Evolutionary conservation across 306 rosid genomes (phyloP), one percentile per base, ranked within the genome.

Genomic region (Biancaea sappan): DNA sequence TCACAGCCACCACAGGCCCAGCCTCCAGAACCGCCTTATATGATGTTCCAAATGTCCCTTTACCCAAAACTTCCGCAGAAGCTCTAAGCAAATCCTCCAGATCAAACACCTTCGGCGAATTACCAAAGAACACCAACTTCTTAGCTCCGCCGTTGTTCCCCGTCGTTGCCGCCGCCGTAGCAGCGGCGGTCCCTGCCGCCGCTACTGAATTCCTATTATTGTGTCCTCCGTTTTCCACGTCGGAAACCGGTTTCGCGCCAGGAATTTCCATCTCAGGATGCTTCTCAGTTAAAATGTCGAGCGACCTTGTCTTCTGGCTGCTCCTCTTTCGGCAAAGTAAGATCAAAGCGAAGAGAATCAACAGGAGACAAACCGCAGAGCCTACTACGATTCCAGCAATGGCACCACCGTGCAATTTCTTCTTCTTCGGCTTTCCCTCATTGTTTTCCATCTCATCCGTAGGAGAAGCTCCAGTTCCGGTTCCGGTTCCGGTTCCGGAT

Each of bases 61-160:
- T 88, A 3, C 93, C 93, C 85, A 88, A 78, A 29, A 88, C 93
- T 69, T 88, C 91, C 3, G 93, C 93, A 2, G 93, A 88, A 44
- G 93, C 93, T 68, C 89, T 82, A 69, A 88, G 80, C 79, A 88
- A 78, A 79, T 88, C 93, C 73, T 88, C 93, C 53, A 88, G 78
- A 82, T 88, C 93, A 46, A 88, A 88, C 13, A 66, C 80, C 59
- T 81, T 82, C 0, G 74, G 63, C 0, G 86, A 71, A 66, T 84
- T 82, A 2, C 91, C 87, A 7, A 88, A 88, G 64, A 88, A 88
- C n/a, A 82, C 77, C 77, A 88, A 66, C 83, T 80, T 88, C 22
- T 88, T 88, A 0, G 66, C 81, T 16, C 22, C 73, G 7, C 4
- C 52, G 10, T 28, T 41, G 14, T 53, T 79, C 66, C 83, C 64